Evolutionary conservation across 2,329 filamentous ascomycete genomes (phyloP), one percentile per base, ranked within the genome.

Genomic region (Canariomyces notabilis): DNA sequence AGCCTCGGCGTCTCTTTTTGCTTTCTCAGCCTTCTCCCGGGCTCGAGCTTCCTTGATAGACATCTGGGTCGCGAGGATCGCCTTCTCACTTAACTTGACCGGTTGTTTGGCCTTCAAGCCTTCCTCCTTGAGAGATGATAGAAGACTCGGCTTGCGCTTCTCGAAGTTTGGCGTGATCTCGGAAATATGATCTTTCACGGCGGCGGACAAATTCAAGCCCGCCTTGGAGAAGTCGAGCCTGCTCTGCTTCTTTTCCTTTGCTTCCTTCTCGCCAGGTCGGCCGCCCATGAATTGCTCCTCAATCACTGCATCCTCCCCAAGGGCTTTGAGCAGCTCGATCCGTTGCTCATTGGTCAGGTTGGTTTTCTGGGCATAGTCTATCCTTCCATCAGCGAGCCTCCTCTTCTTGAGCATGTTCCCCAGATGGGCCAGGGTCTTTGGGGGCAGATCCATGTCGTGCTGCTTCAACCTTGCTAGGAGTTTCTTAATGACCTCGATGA

Each of bases 311-410:
- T 79, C 76, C 46, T 82, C 76, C 20, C 78, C 77, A 14, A 84
- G 64, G 7, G 78, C 80, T 58, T 80, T 76, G 41, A 82, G 68
- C 29, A 97, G 72, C 66, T 95, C 87, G 9, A 90, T 91, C 55
- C 90, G 89, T 61, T 97, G 89, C 46, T 85, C 82, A 29, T 80
- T 78, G 11, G 79, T 87, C 55, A 97, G 69, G 57, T 95, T 95
- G 2, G 90, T 95, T 58, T 79, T 83, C 54, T 83, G 77, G 16
- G 74, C 67, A 51, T 77, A 76, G 15, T 55, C 56, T 2, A 43
- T 2, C 61, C 73, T 68, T 61, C 79, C 74, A 42, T 72, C 67
- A 29, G 75, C 69, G 48, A 75, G 64, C 42, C 75, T 71, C 48
- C 75, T 74, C 50, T 78, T 80, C 46, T 86, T 72, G 49, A 87